Percentiles rank a stretch among this genome's conserved stretches.
Evolutionary conservation across 139 green algal species (phyloP).

Genomic region (Chlorella sp.): DNA sequence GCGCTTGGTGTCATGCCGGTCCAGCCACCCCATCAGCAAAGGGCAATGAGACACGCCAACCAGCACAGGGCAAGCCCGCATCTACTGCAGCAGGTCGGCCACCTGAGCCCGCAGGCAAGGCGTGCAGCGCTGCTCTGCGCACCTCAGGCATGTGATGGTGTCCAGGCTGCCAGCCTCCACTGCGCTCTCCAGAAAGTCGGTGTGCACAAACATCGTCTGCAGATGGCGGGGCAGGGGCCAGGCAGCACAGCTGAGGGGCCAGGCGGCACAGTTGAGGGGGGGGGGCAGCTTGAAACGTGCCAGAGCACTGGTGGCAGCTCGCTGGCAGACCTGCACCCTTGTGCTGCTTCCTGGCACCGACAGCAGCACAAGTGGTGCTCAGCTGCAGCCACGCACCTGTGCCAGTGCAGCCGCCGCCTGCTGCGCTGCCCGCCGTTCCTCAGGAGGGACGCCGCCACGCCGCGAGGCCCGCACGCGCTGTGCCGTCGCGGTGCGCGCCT

Average conservation of each 20-base stretch:
- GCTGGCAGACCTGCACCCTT: too few relatives aligned
- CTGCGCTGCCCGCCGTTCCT: constrained; percentile 12
- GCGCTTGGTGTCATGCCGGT: too few relatives aligned
- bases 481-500: constrained; percentile 16
- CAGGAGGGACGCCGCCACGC: constrained; percentile 1
- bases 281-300: too few relatives aligned
- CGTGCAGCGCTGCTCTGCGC: background rate
- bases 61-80: too few relatives aligned
- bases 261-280: too few relatives aligned
- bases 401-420: background rate
- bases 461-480: background rate
- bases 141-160: constrained; percentile 35
- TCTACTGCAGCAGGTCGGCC: too few relatives aligned
- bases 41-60: too few relatives aligned
- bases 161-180: constrained; percentile 26
- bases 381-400: background rate
- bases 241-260: background rate
- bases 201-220: constrained; percentile 43
- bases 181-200: constrained; percentile 31
- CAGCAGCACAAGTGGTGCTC: too few relatives aligned
- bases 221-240: background rate
- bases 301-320: too few relatives aligned
- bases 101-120: too few relatives aligned
- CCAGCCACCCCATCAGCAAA: too few relatives aligned
- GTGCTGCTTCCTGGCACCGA: too few relatives aligned